A percentile compares a stretch with the other conserved stretches of the same genome.
These are phyloP conservation scores for Stylonectria norvegica DNA, from an alignment of 2,329 filamentous ascomycete genomes.

Conservation along the genomic window DNA sequence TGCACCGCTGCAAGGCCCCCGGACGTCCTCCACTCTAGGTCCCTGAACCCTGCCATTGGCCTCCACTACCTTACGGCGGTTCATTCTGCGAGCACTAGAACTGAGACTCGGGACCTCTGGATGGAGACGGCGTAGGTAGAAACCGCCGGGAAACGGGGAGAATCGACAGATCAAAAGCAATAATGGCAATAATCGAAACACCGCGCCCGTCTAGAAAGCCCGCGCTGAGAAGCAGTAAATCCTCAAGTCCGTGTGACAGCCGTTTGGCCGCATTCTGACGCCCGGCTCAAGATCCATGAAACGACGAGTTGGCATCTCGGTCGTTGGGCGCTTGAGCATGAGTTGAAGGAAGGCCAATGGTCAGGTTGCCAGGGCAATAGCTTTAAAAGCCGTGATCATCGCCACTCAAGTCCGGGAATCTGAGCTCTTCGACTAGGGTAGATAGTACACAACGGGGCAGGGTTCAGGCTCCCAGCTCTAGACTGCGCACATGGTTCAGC, in stretches of 20 bases:
- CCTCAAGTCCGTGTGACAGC: background rate
- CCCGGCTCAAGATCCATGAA: too few species aligned
- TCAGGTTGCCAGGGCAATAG: too few species aligned
- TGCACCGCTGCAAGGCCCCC: background rate
- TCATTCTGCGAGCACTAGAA: background rate
- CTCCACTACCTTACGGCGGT: background rate
- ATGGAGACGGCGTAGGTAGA: constrained; percentile 11
- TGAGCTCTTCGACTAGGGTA: too few species aligned
- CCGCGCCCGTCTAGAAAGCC: background rate
- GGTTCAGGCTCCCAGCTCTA: too few species aligned
- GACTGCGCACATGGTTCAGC: too few species aligned
- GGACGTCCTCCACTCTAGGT: background rate
- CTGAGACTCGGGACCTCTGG: background rate
- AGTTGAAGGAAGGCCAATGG: too few species aligned
- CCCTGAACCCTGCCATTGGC: background rate
- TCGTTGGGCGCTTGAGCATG: too few species aligned
- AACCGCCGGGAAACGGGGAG: constrained; percentile 8
- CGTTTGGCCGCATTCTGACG: background rate
- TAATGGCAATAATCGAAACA: background rate
- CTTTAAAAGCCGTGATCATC: background rate
- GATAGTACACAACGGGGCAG: too few species aligned
- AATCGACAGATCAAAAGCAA: constrained; percentile 17
- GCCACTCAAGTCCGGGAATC: too few species aligned
- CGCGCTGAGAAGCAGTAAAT: too few species aligned
- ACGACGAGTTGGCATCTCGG: too few species aligned